phyloP scores from a whole-genome alignment of 208 protist genomes.

The Phytomonas serpens region DNA sequence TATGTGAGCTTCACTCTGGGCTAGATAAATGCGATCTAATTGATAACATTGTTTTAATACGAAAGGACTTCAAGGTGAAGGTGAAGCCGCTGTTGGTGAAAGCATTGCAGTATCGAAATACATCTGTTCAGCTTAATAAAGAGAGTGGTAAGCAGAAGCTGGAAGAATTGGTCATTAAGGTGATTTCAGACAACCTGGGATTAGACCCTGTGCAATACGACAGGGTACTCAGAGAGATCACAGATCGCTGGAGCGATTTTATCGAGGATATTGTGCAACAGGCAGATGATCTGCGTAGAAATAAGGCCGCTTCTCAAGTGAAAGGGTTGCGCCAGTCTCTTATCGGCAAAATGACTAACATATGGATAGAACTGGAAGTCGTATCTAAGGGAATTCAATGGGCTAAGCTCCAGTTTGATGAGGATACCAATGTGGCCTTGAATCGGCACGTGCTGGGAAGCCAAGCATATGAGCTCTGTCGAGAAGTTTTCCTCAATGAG shows the following conservation, averaged over 20 bases:
- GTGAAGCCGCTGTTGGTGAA: slow-evolving; percentile 20
- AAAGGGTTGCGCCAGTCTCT: slow-evolving; percentile 29
- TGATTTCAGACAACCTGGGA: slow-evolving; percentile 17
- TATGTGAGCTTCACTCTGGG: slow-evolving; percentile 48
- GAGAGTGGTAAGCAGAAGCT: slow-evolving; percentile 11
- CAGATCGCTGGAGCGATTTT: slow-evolving; percentile 23
- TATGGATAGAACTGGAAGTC: slow-evolving; percentile 37
- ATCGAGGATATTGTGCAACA: slow-evolving; percentile 28
- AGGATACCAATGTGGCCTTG: slow-evolving; percentile 19
- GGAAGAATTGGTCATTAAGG: slow-evolving; percentile 13
- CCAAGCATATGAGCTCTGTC: slow-evolving; percentile 24
- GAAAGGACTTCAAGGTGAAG: slow-evolving; percentile 18
- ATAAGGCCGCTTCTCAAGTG: slow-evolving; percentile 30
- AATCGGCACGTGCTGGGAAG: slow-evolving; percentile 33
- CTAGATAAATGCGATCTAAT: slow-evolving; percentile 29
- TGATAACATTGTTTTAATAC: slow-evolving; percentile 28
- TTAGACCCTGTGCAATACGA: slow-evolving; percentile 28
- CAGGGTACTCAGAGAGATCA: slow-evolving; percentile 28
- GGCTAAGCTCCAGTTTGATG: slow-evolving; percentile 38
- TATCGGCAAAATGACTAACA: slow-evolving; percentile 27
- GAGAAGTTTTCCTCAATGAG: slow-evolving; percentile 51
- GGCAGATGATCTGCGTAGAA: slow-evolving; percentile 16
- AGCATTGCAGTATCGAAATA: slow-evolving; percentile 2
- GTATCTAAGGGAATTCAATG: slow-evolving; percentile 46
- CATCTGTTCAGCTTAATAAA: not conserved